These are phyloP conservation scores for Yarrowia osloensis DNA, from an alignment of 805 yeast genomes.

Conservation along the genomic window DNA sequence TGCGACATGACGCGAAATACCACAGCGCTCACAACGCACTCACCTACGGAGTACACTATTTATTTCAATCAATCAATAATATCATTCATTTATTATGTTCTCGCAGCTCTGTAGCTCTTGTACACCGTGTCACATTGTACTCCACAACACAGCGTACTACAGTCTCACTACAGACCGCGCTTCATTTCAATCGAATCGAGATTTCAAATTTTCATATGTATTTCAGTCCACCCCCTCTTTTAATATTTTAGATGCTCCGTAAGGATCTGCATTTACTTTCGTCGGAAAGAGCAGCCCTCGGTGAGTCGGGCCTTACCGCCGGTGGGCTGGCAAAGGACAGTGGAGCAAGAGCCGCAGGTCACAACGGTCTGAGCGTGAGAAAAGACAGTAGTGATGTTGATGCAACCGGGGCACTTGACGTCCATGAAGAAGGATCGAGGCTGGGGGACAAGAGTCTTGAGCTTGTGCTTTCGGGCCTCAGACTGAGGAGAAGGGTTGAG, in stretches of 20 bases:
- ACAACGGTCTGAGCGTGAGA: constrained; percentile 99
- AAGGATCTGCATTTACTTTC: constrained; percentile 63
- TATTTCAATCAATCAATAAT: no score
- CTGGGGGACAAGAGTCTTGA: constrained; percentile 93
- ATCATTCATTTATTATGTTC: neutral
- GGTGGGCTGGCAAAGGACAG: constrained; percentile 97
- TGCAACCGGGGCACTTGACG: constrained; percentile 99
- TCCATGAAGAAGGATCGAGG: constrained; percentile 99
- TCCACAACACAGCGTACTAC: neutral
- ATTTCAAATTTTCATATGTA: constrained; percentile 30
- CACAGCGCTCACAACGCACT: no score
- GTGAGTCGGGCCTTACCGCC: constrained; percentile 99
- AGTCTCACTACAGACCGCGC: neutral
- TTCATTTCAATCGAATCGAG: neutral
- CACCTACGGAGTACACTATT: no score
- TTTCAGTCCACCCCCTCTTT: constrained; percentile 30
- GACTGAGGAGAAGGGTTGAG: constrained; percentile 97
- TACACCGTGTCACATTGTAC: neutral
- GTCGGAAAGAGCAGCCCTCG: constrained; percentile 99
- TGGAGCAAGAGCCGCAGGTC: constrained; percentile 97
- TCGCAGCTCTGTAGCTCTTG: neutral
- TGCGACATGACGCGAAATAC: neutral
- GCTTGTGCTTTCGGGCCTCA: constrained; percentile 96
- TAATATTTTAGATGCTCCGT: constrained; percentile 28
- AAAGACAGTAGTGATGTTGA: constrained; percentile 98